Conservation (phyloP, 805 yeast genomes). For the Saturnispora mendoncae region DNA sequence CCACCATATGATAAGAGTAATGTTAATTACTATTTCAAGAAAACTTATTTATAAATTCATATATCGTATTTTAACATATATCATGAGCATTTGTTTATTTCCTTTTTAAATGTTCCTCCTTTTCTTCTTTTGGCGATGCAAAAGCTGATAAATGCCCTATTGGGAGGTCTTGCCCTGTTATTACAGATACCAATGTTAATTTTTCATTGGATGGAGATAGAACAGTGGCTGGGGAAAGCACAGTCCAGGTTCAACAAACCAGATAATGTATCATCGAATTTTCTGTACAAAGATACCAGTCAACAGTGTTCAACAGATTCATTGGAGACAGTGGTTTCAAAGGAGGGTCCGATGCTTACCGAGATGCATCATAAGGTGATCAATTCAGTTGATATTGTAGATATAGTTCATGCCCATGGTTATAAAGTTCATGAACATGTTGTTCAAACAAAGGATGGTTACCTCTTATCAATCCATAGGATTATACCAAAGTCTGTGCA, state of each 20-base stretch:
- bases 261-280: slow-evolving; percentile 15
- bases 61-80: not conserved
- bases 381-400: slow-evolving; percentile 26
- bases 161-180: slow-evolving; percentile 11
- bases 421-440: slow-evolving; percentile 69
- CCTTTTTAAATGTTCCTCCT: not conserved
- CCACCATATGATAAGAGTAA: slow-evolving; percentile 26
- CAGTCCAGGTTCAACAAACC: slow-evolving; percentile 17
- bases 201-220: slow-evolving; percentile 19
- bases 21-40: slow-evolving; percentile 25
- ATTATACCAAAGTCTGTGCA: slow-evolving; percentile 29
- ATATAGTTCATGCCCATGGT: slow-evolving; percentile 37
- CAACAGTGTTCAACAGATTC: not conserved
- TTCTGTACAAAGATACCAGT: not conserved
- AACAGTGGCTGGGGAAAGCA: slow-evolving; percentile 13
- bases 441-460: slow-evolving; percentile 70
- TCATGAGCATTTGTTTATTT: not conserved
- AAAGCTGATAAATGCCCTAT: not conserved
- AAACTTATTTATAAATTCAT: slow-evolving; percentile 16
- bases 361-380: slow-evolving; percentile 16
- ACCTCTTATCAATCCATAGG: slow-evolving; percentile 68
- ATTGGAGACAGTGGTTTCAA: not conserved
- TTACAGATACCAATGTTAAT: slow-evolving; percentile 20
- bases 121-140: not conserved
- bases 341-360: not conserved